Base-by-base conservation (phyloP, 352 stramenopile species). In the Globisporangium spinosum region DNA sequence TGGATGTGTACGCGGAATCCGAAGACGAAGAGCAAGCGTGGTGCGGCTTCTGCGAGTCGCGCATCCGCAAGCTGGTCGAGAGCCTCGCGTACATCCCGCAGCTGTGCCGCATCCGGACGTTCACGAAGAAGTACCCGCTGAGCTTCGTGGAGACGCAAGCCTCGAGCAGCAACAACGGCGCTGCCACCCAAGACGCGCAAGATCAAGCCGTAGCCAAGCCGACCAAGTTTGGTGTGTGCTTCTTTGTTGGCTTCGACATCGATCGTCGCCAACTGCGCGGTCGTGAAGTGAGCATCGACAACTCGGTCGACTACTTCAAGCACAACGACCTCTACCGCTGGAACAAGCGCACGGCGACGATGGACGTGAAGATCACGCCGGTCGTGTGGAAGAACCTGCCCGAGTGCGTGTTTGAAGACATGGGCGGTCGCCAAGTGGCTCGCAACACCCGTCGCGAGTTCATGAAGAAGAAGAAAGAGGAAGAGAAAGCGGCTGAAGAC, bases 31-130 rank as follows among this genome's bases (percentile, higher is more conserved):
- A 98, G 66, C 79, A 85, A 59, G 85, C 89, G n/a, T 99, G 96
- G 96, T 97, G 91, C 67, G 89, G 93, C 49, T 96, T 98, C 65
- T 98, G 94, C 64, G 95, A 98, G 75, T 97, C 91, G 40, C 89
- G 92, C 58, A 88, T 99, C 62, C 83, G 95, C 45, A 91, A 98
- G 34, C 74, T 98, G 0, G 88, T 98, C 62, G 83, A 95, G 55
- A 90, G 83, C 45, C 71, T 96, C 43, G 85, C 87, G 25, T 95
- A 93, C 69, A 93, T 89, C 65, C 83, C 87, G 25, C 75, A 86
- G 63, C 76, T 96, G 2, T 94, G 86, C 64, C 82, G 78, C 15
- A 76, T 96, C 35, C 87, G 86, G n/a, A 85, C 89, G 12, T 95
- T 90, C 69, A 88, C 89, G 12, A 95, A 94, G 65, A 94, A 94